Percentiles rank a stretch among this genome's conserved stretches.
Evolutionary conservation across 257 asterid genomes (phyloP).

Genomic region (Gentiana macrophylla): DNA sequence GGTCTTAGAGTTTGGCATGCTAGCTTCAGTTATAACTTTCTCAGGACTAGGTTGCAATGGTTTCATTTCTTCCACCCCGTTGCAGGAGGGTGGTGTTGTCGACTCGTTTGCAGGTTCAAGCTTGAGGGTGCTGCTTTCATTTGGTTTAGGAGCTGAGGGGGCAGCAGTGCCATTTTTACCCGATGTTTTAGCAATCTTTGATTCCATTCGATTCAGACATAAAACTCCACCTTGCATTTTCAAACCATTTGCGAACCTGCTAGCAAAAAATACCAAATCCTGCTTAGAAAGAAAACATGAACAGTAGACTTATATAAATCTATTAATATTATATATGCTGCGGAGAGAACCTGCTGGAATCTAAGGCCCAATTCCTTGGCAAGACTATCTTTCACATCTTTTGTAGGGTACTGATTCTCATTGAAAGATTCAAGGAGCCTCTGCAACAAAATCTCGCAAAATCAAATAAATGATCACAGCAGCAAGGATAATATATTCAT

Average conservation of each 20-base stretch:
- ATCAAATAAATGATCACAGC: background rate
- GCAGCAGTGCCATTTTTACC: slow-evolving; percentile 10
- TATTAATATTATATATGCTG: slow-evolving; percentile 2
- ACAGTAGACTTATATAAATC: too few relatives aligned
- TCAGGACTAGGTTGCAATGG: too few relatives aligned
- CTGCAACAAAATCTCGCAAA: slow-evolving; percentile 30
- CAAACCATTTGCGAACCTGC: slow-evolving; percentile 87
- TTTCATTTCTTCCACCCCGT: slow-evolving; percentile 13
- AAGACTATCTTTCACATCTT: slow-evolving; percentile 44
- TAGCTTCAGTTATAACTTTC: too few relatives aligned
- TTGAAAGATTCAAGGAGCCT: slow-evolving; percentile 56
- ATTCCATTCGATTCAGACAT: slow-evolving; percentile 36
- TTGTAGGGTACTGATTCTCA: slow-evolving; percentile 73
- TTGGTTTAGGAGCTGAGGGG: slow-evolving; percentile 8
- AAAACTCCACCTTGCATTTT: slow-evolving; percentile 77
- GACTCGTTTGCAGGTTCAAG: too few relatives aligned
- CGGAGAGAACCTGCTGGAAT: slow-evolving; percentile 46
- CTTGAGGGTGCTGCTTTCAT: too few relatives aligned
- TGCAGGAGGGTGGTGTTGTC: too few relatives aligned
- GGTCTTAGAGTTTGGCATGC: slow-evolving; percentile 12
- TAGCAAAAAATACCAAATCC: background rate
- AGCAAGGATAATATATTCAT: too few relatives aligned
- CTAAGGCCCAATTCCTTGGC: slow-evolving; percentile 65
- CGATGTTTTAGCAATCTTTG: slow-evolving; percentile 14
- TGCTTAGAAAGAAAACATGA: background rate